phyloP scores from a whole-genome alignment of 108 stramenopile species.

The Discostella pseudostelligera region DNA sequence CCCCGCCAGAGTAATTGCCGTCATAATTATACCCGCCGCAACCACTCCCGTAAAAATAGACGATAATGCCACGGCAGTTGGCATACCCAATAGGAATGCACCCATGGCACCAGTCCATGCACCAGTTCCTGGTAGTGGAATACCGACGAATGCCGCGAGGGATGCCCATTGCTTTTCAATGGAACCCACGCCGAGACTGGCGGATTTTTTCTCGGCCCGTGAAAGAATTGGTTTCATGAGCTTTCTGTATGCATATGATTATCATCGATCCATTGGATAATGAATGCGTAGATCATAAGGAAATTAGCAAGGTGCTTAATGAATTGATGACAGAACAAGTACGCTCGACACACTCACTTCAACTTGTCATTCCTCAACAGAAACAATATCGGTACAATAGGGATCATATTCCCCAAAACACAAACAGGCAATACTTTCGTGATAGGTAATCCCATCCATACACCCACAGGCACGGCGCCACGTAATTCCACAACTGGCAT shows the following conservation, averaged over 20 bases:
- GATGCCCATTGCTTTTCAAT: constrained; percentile 87
- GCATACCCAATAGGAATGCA: constrained; percentile 92
- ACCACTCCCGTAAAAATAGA: constrained; percentile 92
- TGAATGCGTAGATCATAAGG: no score
- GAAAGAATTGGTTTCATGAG: constrained; percentile 80
- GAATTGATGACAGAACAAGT: constrained; percentile 1
- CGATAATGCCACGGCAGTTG: constrained; percentile 74
- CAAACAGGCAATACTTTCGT: constrained; percentile 78
- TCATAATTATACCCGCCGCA: constrained; percentile 89
- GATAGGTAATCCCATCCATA: constrained; percentile 92
- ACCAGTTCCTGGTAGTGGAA: constrained; percentile 95
- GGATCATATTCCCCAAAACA: constrained; percentile 92
- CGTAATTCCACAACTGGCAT: constrained; percentile 94
- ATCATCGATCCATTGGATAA: no score
- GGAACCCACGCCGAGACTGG: constrained; percentile 76
- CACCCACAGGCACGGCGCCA: constrained; percentile 87
- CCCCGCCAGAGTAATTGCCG: constrained; percentile 80
- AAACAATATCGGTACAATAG: constrained; percentile 82
- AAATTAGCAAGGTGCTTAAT: no score
- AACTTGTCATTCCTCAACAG: constrained; percentile 71
- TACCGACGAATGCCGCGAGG: constrained; percentile 92
- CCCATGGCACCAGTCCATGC: constrained; percentile 98
- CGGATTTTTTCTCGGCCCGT: constrained; percentile 81
- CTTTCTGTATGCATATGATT: constrained; percentile 34
- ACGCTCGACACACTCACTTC: constrained; percentile 45